Evolutionary conservation across 2,329 filamentous ascomycete species (phyloP).

Genomic region (Ceratocystis alfenasii): DNA sequence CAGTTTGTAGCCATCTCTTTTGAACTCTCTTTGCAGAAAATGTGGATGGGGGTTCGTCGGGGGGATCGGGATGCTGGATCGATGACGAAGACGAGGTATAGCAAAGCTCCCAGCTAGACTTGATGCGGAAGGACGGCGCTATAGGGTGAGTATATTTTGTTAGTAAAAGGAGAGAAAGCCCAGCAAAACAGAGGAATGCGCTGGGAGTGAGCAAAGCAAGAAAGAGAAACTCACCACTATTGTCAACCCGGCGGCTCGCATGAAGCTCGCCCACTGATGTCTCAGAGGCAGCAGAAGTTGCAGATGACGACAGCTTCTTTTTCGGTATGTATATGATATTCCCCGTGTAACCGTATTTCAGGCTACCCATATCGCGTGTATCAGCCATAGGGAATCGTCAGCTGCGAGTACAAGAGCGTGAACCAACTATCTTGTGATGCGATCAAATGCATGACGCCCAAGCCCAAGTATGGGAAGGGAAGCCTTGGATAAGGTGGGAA

Average conservation of each 20-base stretch:
- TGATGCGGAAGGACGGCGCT: constrained; percentile 17
- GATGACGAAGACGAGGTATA: constrained; percentile 15
- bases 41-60: background rate
- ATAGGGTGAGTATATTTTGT: background rate
- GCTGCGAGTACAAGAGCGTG: constrained; percentile 12
- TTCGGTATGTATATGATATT: constrained; percentile 18
- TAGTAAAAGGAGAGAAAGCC: background rate
- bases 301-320: background rate
- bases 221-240: constrained; percentile 13
- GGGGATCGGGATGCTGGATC: constrained; percentile 1
- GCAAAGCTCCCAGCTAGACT: constrained; percentile 20
- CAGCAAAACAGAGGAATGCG: no score
- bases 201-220: background rate
- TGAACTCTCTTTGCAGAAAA: constrained; percentile 28
- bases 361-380: constrained; percentile 14
- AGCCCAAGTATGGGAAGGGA: constrained; percentile 8
- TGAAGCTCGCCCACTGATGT: constrained; percentile 13
- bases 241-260: constrained; percentile 9
- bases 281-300: background rate
- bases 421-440: constrained; percentile 9
- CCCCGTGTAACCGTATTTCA: constrained; percentile 20
- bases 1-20: constrained; percentile 39
- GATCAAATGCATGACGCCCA: constrained; percentile 19
- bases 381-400: constrained; percentile 21
- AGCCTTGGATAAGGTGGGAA: background rate